phyloP scores from a whole-genome alignment of 2,329 filamentous ascomycete genomes.

The Penicillium sp. region DNA sequence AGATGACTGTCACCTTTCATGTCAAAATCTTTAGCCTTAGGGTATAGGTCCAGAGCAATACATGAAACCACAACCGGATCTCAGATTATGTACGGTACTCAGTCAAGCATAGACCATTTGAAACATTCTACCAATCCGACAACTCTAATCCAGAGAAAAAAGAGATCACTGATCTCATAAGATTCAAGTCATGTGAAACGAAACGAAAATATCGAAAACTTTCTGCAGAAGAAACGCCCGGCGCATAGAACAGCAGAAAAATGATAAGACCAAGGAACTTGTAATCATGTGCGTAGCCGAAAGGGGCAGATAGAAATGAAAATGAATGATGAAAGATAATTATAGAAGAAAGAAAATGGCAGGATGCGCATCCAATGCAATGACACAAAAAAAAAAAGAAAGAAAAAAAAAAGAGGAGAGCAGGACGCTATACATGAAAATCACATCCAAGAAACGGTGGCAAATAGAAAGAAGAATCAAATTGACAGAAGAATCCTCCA shows the following conservation, averaged over 20 bases:
- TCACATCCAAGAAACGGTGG: too few relatives aligned
- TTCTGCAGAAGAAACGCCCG: not conserved
- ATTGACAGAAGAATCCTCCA: not conserved
- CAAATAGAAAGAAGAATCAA: not conserved
- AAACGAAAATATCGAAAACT: not conserved
- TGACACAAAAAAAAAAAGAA: not conserved
- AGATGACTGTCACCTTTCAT: too few relatives aligned
- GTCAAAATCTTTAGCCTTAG: too few relatives aligned
- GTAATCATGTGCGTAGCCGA: not conserved
- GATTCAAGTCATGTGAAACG: not conserved
- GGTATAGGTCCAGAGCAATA: too few relatives aligned
- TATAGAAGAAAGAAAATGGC: not conserved
- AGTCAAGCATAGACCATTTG: too few relatives aligned
- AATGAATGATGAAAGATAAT: not conserved
- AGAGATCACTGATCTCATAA: conserved; percentile 2
- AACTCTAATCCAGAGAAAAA: not conserved
- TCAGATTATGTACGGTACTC: too few relatives aligned
- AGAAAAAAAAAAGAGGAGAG: not conserved
- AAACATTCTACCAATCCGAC: not conserved
- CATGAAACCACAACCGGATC: too few relatives aligned
- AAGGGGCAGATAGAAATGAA: not conserved
- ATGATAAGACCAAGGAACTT: not conserved
- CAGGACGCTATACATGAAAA: not conserved
- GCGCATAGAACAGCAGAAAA: not conserved
- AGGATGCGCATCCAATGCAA: not conserved